Conservation (phyloP, 2,329 filamentous ascomycete genomes). For the Macrophomina tecta region DNA sequence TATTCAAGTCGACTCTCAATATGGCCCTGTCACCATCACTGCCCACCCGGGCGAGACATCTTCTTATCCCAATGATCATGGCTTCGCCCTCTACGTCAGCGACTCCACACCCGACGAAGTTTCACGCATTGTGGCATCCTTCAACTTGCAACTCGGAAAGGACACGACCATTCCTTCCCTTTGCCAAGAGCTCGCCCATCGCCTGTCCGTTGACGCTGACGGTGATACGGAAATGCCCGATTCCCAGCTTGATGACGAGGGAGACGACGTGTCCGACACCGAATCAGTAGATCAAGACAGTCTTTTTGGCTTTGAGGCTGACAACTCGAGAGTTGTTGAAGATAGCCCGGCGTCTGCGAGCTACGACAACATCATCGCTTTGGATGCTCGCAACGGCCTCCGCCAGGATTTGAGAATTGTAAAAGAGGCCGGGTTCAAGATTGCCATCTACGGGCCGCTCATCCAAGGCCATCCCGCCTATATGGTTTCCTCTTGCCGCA, state of each 20-base stretch:
- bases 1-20: constrained; percentile 60
- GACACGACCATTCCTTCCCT: constrained; percentile 57
- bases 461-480: constrained; percentile 56
- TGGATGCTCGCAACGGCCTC: constrained; percentile 49
- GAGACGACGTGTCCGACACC: neutral
- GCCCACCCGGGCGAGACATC: constrained; percentile 58
- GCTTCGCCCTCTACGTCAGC: constrained; percentile 60
- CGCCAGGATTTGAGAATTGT: constrained; percentile 66
- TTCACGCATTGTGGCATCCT: constrained; percentile 50
- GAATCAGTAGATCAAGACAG: neutral
- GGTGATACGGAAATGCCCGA: constrained; percentile 41
- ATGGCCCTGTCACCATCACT: constrained; percentile 45
- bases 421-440: constrained; percentile 70
- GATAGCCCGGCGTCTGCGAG: neutral
- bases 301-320: neutral
- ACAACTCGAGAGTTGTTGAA: constrained; percentile 8
- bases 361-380: constrained; percentile 1
- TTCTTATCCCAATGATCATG: constrained; percentile 64
- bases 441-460: constrained; percentile 66
- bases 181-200: constrained; percentile 53
- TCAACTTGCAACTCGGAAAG: constrained; percentile 50
- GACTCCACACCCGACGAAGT: constrained; percentile 53
- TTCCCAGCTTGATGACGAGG: neutral
- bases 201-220: constrained; percentile 46
- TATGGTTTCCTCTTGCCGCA: constrained; percentile 72